Conservation (phyloP, 805 yeast species). For the Saccharomycopsis selenospora region DNA sequence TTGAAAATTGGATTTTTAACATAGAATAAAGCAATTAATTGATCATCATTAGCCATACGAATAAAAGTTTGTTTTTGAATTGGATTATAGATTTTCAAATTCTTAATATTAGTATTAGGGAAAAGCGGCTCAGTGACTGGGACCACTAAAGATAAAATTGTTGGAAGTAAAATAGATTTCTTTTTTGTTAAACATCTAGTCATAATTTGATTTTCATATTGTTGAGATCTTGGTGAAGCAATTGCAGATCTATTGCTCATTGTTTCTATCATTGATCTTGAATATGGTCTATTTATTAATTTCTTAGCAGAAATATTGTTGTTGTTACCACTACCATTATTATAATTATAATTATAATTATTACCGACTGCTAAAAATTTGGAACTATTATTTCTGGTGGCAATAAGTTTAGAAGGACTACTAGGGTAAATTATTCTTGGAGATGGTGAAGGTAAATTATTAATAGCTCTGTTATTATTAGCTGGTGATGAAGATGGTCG, state of each 20-base stretch:
- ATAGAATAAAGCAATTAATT: slow-evolving; percentile 16
- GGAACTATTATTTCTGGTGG: too few species aligned
- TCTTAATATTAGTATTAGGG: slow-evolving; percentile 14
- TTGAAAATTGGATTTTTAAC: slow-evolving; percentile 16
- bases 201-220: neutral
- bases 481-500: neutral
- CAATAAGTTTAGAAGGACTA: neutral
- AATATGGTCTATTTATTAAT: neutral
- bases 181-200: neutral
- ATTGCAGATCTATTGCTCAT: neutral
- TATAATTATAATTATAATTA: too few species aligned
- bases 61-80: slow-evolving; percentile 19
- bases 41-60: slow-evolving; percentile 13
- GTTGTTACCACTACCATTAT: too few species aligned
- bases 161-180: neutral
- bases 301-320: too few species aligned
- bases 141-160: slow-evolving; percentile 2
- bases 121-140: slow-evolving; percentile 19
- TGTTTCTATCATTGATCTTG: neutral
- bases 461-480: neutral
- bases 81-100: slow-evolving; percentile 17
- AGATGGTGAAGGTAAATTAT: neutral
- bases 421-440: neutral
- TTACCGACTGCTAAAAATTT: too few species aligned
- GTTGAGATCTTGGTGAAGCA: neutral